phyloP scores from a whole-genome alignment of 129 eudicot genomes.

The Smallanthus sonchifolius region DNA sequence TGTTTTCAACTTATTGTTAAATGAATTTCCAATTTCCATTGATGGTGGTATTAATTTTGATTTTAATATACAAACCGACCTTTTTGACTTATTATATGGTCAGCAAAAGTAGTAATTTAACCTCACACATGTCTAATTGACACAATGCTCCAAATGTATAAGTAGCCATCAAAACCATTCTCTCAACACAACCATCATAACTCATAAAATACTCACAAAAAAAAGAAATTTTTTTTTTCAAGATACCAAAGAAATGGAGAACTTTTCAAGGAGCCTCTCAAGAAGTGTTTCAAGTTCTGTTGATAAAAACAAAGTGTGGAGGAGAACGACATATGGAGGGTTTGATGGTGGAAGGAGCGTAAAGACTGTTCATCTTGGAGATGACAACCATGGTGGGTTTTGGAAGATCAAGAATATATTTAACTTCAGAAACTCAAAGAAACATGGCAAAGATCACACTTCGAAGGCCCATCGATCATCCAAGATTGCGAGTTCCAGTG shows the following conservation, averaged over 20 bases:
- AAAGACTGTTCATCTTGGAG: slow-evolving; percentile 19
- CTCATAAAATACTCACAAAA: background rate
- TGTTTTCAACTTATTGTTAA: too few relatives aligned
- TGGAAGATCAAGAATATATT: slow-evolving; percentile 23
- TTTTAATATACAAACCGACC: background rate
- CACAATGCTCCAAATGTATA: background rate
- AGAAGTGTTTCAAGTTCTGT: slow-evolving; percentile 23
- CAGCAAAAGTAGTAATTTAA: background rate
- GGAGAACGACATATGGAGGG: slow-evolving; percentile 12
- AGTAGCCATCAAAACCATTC: slow-evolving; percentile 8
- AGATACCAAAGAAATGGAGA: slow-evolving; percentile 34
- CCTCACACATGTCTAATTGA: background rate
- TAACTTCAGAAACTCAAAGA: slow-evolving; percentile 1
- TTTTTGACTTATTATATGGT: background rate
- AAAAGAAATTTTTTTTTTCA: too few relatives aligned
- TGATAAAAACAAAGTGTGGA: slow-evolving; percentile 26
- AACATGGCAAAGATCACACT: background rate
- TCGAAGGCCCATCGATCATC: slow-evolving; percentile 16
- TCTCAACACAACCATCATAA: slow-evolving; percentile 14
- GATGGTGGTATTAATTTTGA: background rate
- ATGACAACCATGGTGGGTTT: slow-evolving; percentile 10
- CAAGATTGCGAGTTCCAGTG: slow-evolving; percentile 6
- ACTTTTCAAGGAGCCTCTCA: slow-evolving; percentile 18
- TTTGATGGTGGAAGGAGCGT: slow-evolving; percentile 32
- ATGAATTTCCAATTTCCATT: background rate